phyloP scores from a whole-genome alignment of 169 alveolate genomes.

The Plasmodium malariae region DNA sequence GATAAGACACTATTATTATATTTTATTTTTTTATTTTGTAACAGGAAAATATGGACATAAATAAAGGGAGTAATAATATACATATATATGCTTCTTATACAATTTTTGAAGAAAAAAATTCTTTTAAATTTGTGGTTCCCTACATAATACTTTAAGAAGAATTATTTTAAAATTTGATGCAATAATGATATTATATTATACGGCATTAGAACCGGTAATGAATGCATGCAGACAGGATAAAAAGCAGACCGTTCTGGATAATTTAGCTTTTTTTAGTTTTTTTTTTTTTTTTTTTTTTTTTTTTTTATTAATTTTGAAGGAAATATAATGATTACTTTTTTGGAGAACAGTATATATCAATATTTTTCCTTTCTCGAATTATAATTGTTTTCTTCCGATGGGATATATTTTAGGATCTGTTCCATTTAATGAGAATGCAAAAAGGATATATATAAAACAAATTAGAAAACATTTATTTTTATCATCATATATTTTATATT shows the following conservation, averaged over 20 bases:
- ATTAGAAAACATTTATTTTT: too few relatives aligned
- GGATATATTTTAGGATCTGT: too few relatives aligned
- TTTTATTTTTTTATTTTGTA: not conserved
- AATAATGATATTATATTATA: constrained; percentile 3
- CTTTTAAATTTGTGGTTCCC: not conserved
- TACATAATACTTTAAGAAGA: not conserved
- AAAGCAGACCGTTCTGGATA: not conserved
- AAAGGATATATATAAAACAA: too few relatives aligned
- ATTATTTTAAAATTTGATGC: not conserved
- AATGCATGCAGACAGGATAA: constrained; percentile 14
- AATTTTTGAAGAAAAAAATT: not conserved
- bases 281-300: too few relatives aligned
- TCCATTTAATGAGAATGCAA: too few relatives aligned
- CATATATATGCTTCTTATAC: not conserved
- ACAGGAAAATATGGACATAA: not conserved
- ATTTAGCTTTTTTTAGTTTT: constrained; percentile 1
- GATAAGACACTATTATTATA: not conserved
- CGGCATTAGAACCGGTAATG: not conserved
- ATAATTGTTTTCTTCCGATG: too few relatives aligned
- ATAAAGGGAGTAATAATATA: not conserved
- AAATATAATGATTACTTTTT: too few relatives aligned
- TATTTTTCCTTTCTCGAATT: too few relatives aligned
- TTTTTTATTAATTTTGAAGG: too few relatives aligned
- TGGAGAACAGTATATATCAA: too few relatives aligned
- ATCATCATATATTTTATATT: too few relatives aligned